phyloP scores from a whole-genome alignment of 176 grass and related monocot genomes.

The Themeda triandra region DNA sequence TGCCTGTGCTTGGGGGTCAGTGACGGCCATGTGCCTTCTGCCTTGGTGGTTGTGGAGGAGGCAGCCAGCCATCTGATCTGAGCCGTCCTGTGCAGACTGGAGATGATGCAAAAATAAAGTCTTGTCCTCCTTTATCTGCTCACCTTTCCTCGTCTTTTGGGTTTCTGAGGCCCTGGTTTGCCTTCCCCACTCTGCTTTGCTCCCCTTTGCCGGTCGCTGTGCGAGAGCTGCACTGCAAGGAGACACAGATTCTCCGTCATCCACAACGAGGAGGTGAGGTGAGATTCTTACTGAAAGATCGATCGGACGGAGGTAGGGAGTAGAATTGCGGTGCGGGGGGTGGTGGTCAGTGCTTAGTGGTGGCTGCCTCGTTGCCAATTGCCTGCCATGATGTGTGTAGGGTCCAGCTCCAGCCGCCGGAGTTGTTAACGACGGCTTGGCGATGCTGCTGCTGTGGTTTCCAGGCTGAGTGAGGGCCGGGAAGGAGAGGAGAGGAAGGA shows the following conservation, averaged over 20 bases:
- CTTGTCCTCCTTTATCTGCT: not conserved
- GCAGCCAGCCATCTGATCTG: not conserved
- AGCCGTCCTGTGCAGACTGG: not conserved
- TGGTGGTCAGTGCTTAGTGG: too few relatives aligned
- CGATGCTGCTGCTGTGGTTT: too few relatives aligned
- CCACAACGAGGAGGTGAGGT: slow-evolving; percentile 27
- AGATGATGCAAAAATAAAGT: not conserved
- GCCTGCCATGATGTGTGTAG: slow-evolving; percentile 30
- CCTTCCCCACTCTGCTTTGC: not conserved
- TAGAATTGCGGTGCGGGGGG: not conserved
- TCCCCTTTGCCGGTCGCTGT: not conserved
- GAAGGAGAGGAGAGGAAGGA: not conserved
- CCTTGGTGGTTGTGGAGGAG: slow-evolving; percentile 6
- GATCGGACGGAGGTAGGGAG: not conserved
- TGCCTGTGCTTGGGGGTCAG: slow-evolving; percentile 13
- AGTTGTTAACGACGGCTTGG: slow-evolving; percentile 28
- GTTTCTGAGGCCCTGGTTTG: slow-evolving; percentile 29
- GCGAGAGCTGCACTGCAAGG: not conserved
- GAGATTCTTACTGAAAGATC: slow-evolving; percentile 35
- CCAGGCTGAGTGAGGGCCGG: not conserved
- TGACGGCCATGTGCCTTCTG: slow-evolving; percentile 23
- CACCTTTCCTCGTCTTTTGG: slow-evolving; percentile 16
- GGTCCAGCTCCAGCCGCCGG: slow-evolving; percentile 45
- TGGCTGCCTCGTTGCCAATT: too few relatives aligned
- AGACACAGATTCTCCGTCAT: slow-evolving; percentile 31